Percentiles rank a stretch among this genome's conserved stretches.
These are phyloP conservation scores for Salix viminalis DNA, from an alignment of 345 rosid genomes.

Conservation along the genomic window DNA sequence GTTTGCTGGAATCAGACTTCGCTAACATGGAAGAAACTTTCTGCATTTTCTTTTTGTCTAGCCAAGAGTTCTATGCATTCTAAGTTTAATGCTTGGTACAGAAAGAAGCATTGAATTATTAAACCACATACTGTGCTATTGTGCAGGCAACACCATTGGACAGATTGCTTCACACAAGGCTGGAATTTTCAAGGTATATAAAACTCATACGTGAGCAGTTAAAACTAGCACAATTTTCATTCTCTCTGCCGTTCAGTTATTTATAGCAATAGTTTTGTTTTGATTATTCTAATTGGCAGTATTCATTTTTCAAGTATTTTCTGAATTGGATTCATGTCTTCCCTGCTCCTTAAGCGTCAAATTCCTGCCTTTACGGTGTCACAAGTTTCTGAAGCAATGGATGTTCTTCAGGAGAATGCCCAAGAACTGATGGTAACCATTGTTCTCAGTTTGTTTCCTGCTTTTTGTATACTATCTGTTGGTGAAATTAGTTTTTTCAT, in stretches of 20 bases:
- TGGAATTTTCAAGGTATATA: conserved; percentile 89
- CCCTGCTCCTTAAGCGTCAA: conserved; percentile 64
- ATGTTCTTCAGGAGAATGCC: conserved; percentile 57
- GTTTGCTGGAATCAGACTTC: not conserved
- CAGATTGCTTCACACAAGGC: conserved; percentile 84
- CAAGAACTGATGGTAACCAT: conserved; percentile 42
- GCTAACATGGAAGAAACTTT: not conserved
- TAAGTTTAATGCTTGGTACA: conserved; percentile 1
- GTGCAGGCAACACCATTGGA: conserved; percentile 64
- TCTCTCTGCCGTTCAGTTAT: conserved; percentile 11
- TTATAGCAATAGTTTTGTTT: conserved; percentile 21
- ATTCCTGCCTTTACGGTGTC: conserved; percentile 78
- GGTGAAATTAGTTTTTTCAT: not conserved
- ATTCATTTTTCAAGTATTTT: conserved; percentile 34
- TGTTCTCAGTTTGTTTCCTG: not conserved
- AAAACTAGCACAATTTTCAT: conserved; percentile 14
- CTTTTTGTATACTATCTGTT: not conserved
- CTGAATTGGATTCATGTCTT: conserved; percentile 57
- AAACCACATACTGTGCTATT: conserved; percentile 16
- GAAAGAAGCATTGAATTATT: conserved; percentile 1
- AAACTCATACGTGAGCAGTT: conserved; percentile 13
- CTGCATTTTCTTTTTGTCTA: not conserved
- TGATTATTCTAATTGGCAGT: conserved; percentile 26
- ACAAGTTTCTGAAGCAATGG: conserved; percentile 84
- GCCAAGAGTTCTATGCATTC: not conserved